Conservation (phyloP, 2,329 filamentous ascomycete genomes). For the Verticillium nubilum region DNA sequence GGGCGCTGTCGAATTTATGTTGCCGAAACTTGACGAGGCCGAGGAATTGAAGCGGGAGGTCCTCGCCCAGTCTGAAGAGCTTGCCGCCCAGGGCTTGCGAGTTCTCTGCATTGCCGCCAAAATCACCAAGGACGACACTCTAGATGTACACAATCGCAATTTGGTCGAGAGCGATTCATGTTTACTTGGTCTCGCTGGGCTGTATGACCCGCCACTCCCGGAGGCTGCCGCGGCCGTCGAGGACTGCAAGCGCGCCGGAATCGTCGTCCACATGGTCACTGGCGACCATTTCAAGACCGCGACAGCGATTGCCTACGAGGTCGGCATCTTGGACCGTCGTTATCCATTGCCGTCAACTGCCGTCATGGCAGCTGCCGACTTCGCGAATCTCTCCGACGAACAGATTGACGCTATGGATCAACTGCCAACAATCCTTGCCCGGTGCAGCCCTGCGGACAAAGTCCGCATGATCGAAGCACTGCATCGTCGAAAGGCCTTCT, state of each 20-base stretch:
- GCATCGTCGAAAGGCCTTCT: conserved; percentile 61
- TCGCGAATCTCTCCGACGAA: conserved; percentile 55
- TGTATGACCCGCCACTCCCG: conserved; percentile 66
- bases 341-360: conserved; percentile 36
- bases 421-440: conserved; percentile 62
- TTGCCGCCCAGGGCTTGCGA: conserved; percentile 60
- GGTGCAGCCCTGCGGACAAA: conserved; percentile 66
- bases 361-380: conserved; percentile 58
- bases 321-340: conserved; percentile 49
- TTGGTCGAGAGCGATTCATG: conserved; percentile 50
- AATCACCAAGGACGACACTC: conserved; percentile 23
- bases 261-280: conserved; percentile 65
- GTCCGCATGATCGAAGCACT: conserved; percentile 74
- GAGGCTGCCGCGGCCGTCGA: conserved; percentile 59
- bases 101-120: conserved; percentile 61
- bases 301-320: conserved; percentile 58
- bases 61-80: conserved; percentile 42
- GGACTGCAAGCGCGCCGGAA: conserved; percentile 56
- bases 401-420: conserved; percentile 57
- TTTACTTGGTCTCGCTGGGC: conserved; percentile 67
- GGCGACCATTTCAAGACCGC: conserved; percentile 66
- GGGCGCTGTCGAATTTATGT: conserved; percentile 50
- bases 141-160: conserved; percentile 40
- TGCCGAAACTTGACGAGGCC: conserved; percentile 43
- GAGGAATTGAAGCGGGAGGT: conserved; percentile 41